Base-by-base conservation (phyloP, 2,329 filamentous ascomycete species). In the Colletotrichum viniferum region DNA sequence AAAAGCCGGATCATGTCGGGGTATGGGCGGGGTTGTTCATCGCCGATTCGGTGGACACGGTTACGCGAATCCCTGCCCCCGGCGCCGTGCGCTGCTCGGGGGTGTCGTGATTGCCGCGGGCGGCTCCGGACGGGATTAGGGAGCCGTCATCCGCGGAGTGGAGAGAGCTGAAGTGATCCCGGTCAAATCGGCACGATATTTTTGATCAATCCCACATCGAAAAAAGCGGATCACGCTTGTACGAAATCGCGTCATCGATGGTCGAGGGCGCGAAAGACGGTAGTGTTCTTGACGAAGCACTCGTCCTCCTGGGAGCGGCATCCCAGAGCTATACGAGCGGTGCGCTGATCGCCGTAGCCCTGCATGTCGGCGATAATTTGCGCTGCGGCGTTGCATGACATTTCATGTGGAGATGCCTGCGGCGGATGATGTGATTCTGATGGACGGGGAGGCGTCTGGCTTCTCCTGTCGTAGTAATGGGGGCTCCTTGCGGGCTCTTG, bases 351-450 rank as follows among this genome's bases (percentile, higher is more conserved):
- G 12, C 78, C 74, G 14, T 82, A 80, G 1, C 84, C 84, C 24
- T 86, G 83, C 77, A 86, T 85, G 28, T 85, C 83, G 21, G 85
- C 84, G 18, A 86, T 84, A 36, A 86, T 84, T 8, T 81, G 79
- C 2, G 83, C 83, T 1, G 83, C 83, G 6, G 81, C 80, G 63
- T 80, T 81, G 73, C 83, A 84, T 4, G 82, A 82, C 83, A 84
- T 83, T 61, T 82, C 81, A 60, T 80, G 78, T 2, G 83, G 81
- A 9, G 82, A 83, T 10, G 75, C 77, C 13, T 78, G 68, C n/a
- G 76, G 63, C 61, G 56, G 64, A 32, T 62, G 65, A 1, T 79
- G 79, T 8, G 76, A 76, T 78, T 32, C 81, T 74, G 68, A 73
- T 24, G 68, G 73, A n/a, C 73, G 69, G 5, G 69, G 73, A 21